phyloP scores from a whole-genome alignment of 2,329 filamentous ascomycete genomes.

The Calcarisporium arbuscula region DNA sequence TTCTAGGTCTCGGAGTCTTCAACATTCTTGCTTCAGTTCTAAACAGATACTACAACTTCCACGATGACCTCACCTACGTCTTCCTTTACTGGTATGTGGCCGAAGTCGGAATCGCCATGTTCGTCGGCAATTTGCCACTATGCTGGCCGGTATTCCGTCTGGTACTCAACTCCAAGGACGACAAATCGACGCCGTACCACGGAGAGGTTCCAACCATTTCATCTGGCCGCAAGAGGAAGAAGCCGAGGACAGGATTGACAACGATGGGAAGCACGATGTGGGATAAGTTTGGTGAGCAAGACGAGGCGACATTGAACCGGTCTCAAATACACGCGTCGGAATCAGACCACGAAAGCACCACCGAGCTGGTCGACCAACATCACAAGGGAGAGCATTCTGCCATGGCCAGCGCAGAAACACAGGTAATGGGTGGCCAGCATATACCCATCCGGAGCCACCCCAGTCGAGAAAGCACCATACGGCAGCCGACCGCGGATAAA shows the following conservation, averaged over 20 bases:
- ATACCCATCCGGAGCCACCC: too few relatives aligned
- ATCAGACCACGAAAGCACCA: constrained; percentile 19
- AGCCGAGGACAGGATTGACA: constrained; percentile 9
- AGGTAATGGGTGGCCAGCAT: constrained; percentile 9
- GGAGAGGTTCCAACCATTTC: constrained; percentile 13
- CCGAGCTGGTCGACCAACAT: constrained; percentile 20
- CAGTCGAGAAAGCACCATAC: constrained; percentile 3
- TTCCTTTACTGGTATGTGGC: constrained; percentile 57
- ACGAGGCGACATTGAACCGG: constrained; percentile 3
- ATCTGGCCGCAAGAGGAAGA: constrained; percentile 7
- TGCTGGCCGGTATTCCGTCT: constrained; percentile 51
- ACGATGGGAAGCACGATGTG: constrained; percentile 18
- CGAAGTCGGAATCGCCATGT: constrained; percentile 52
- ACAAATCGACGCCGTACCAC: constrained; percentile 18
- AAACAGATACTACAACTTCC: constrained; percentile 58
- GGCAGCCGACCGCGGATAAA: constrained; percentile 10
- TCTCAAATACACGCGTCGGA: not conserved
- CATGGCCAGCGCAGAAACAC: not conserved
- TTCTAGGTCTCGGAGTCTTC: constrained; percentile 52
- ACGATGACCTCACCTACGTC: constrained; percentile 44
- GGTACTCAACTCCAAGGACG: constrained; percentile 21
- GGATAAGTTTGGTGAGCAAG: constrained; percentile 23
- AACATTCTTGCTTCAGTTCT: constrained; percentile 50
- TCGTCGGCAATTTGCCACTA: constrained; percentile 55
- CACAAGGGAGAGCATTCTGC: constrained; percentile 6